Evolutionary conservation across 306 rosid genomes (phyloP).

Genomic region (Quercus suber): DNA sequence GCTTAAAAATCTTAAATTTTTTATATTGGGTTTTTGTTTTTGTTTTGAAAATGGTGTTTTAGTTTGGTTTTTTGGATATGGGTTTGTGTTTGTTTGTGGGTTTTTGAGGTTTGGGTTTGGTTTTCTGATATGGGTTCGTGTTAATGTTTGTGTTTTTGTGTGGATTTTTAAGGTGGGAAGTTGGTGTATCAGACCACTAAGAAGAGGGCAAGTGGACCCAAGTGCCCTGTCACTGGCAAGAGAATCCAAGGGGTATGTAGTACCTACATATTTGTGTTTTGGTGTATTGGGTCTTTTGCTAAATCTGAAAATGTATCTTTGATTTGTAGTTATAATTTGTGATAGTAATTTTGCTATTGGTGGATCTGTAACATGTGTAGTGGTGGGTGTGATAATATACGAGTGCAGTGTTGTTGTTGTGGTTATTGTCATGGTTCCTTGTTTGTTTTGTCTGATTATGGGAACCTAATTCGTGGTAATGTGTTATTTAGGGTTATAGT

Average conservation of each 20-base stretch:
- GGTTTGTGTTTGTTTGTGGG: neutral
- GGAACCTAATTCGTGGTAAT: neutral
- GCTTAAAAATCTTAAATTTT: neutral
- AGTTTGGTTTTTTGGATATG: neutral
- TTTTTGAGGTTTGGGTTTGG: neutral
- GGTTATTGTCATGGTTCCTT: neutral
- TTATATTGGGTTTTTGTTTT: neutral
- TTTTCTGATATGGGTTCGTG: neutral
- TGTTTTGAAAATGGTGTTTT: neutral
- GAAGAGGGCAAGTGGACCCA: conserved; percentile 94
- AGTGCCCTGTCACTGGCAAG: conserved; percentile 92
- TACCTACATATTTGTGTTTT: neutral
- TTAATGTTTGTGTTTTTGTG: neutral
- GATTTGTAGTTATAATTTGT: neutral
- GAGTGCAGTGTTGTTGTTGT: neutral
- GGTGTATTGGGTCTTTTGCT: neutral
- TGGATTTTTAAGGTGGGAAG: conserved; percentile 60
- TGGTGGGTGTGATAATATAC: neutral
- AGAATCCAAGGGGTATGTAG: conserved; percentile 84
- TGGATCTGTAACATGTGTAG: neutral
- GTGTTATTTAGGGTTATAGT: neutral
- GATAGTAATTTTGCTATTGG: neutral
- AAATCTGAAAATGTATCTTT: neutral
- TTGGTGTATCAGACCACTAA: conserved; percentile 79
- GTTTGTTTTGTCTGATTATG: neutral